phyloP scores from a whole-genome alignment of 495 filamentous ascomycete species.

The Cetradonia linearis region DNA sequence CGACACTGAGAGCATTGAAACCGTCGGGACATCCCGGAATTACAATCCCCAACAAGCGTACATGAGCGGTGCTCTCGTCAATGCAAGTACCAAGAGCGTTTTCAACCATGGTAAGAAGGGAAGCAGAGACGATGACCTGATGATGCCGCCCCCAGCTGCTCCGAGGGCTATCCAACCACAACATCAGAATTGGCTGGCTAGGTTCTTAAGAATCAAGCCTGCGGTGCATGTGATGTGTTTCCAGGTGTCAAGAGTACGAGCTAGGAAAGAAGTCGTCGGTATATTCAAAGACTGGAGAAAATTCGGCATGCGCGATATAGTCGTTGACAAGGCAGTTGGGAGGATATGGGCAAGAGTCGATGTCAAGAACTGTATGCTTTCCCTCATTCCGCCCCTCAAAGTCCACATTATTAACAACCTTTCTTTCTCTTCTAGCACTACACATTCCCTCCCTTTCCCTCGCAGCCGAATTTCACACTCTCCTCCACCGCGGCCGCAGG shows the following conservation, averaged over 20 bases:
- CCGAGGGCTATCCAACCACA: conserved; percentile 36
- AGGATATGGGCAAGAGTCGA: conserved; percentile 67
- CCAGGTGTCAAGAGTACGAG: conserved; percentile 52
- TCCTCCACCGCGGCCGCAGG: conserved; percentile 65
- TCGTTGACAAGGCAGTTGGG: conserved; percentile 60
- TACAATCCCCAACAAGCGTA: conserved; percentile 18
- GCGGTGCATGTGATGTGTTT: conserved; percentile 64
- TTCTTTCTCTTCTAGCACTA: too few relatives aligned
- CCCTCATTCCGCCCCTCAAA: neutral
- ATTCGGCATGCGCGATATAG: conserved; percentile 67
- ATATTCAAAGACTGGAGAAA: conserved; percentile 69
- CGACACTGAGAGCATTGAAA: conserved; percentile 21
- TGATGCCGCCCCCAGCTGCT: conserved; percentile 7
- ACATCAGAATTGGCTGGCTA: conserved; percentile 71
- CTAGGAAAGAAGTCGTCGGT: conserved; percentile 61
- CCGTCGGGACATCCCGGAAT: conserved; percentile 13
- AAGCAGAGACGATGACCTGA: conserved; percentile 2
- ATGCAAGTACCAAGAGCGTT: conserved; percentile 11
- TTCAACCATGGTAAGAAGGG: conserved; percentile 14
- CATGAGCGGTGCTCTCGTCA: conserved; percentile 20
- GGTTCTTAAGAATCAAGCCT: conserved; percentile 82
- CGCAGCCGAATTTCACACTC: conserved; percentile 70
- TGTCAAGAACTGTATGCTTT: conserved; percentile 59
- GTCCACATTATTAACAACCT: neutral
- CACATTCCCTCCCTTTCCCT: conserved; percentile 69